A percentile compares a stretch with the other conserved stretches of the same genome.
Conservation (phyloP, 345 rosid species). For the Arabidopsis arenosa region DNA sequence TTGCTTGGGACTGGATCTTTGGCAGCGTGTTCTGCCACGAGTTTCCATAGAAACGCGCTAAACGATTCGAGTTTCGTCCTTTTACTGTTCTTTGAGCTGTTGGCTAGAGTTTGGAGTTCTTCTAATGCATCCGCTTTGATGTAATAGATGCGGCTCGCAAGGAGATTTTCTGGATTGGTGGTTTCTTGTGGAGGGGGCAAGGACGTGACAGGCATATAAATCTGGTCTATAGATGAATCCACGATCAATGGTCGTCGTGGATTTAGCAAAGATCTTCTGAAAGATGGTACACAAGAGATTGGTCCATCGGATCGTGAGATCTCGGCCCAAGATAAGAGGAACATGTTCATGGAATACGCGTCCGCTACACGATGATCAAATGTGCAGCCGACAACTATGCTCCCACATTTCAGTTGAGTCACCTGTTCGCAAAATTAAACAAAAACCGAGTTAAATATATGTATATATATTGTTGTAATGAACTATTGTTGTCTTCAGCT, state of each 20-base stretch:
- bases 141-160: conserved; percentile 65
- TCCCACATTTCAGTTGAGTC: conserved; percentile 70
- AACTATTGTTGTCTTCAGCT: conserved; percentile 2
- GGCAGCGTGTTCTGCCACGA: conserved; percentile 52
- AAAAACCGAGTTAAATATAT: conserved; percentile 6
- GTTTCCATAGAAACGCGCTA: conserved; percentile 74
- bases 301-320: conserved; percentile 51
- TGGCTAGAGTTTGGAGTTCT: conserved; percentile 54
- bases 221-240: conserved; percentile 51
- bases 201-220: conserved; percentile 58
- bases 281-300: conserved; percentile 56
- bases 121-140: conserved; percentile 47
- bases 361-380: conserved; percentile 85
- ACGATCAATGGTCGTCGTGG: conserved; percentile 54
- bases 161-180: conserved; percentile 29
- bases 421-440: conserved; percentile 48
- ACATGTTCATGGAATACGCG: conserved; percentile 77
- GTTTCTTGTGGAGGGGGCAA: conserved; percentile 54
- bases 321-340: conserved; percentile 75
- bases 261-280: conserved; percentile 61
- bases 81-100: conserved; percentile 30
- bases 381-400: conserved; percentile 67
- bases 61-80: conserved; percentile 71
- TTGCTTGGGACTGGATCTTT: conserved; percentile 9
- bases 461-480: conserved; percentile 13